These are phyloP conservation scores for Aspergillus pseudoglaucus DNA, from an alignment of 2,329 filamentous ascomycete species.

Conservation along the genomic window DNA sequence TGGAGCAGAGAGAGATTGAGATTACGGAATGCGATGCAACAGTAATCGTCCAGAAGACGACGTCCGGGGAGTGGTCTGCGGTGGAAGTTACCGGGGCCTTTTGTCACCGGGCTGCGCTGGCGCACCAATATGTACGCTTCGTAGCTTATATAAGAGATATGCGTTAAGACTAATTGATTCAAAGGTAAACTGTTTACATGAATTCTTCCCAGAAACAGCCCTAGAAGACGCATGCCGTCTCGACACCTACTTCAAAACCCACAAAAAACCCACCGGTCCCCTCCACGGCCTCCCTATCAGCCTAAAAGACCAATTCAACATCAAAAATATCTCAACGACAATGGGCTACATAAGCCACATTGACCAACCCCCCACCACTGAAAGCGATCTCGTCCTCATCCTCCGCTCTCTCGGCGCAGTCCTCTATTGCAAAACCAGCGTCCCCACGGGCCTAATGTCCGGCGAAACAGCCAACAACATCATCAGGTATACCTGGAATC, in stretches of 20 bases:
- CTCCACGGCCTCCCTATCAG: constrained; percentile 58
- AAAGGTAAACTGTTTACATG: constrained; percentile 46
- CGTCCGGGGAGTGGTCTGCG: constrained; percentile 50
- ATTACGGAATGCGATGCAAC: constrained; percentile 57
- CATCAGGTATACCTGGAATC: constrained; percentile 53
- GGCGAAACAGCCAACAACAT: constrained; percentile 53
- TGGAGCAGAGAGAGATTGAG: constrained; percentile 48
- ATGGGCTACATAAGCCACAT: constrained; percentile 64
- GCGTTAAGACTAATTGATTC: background rate
- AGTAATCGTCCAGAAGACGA: constrained; percentile 50
- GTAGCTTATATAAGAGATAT: too few species aligned
- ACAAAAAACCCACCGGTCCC: constrained; percentile 47
- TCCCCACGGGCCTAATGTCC: constrained; percentile 50
- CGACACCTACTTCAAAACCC: constrained; percentile 40
- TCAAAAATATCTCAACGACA: constrained; percentile 47
- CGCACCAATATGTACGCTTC: constrained; percentile 50
- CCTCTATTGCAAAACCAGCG: constrained; percentile 51
- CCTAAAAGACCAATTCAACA: constrained; percentile 44
- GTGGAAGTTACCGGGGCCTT: constrained; percentile 51
- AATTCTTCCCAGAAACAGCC: constrained; percentile 51
- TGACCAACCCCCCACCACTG: constrained; percentile 45
- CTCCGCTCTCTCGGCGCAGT: constrained; percentile 50
- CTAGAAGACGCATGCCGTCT: constrained; percentile 43
- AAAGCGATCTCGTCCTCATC: constrained; percentile 55
- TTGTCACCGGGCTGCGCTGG: constrained; percentile 51